Base-by-base conservation (phyloP, 1,284 basidiomycete genomes). In the Athelia psychrophila region DNA sequence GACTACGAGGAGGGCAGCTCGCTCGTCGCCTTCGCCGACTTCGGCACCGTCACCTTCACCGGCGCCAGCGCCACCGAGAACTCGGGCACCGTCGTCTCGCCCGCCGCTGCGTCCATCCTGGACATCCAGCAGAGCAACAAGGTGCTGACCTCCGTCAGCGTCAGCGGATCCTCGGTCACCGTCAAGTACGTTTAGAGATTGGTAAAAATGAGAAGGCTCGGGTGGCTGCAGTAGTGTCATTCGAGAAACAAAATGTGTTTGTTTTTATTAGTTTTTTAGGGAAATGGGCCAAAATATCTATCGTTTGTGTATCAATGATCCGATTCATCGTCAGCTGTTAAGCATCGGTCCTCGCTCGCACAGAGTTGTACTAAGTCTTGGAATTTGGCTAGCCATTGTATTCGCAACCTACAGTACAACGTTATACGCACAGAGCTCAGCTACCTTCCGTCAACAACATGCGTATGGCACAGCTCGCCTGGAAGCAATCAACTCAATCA, bases 401-500 rank as follows among this genome's bases (percentile, higher is more conserved):
- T n/a, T n/a, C n/a, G n/a, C n/a, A n/a, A n/a, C n/a, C n/a, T n/a
- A n/a, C n/a, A n/a, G n/a, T n/a, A n/a, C n/a, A n/a, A n/a, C n/a
- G n/a, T n/a, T n/a, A n/a, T n/a, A n/a, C n/a, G n/a, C n/a, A n/a
- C n/a, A n/a, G n/a, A n/a, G n/a, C n/a, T n/a, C n/a, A n/a, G n/a
- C n/a, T n/a, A 30, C 27, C 27, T 5, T 30, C 13, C 6, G 13
- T 13, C 27, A 30, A 5, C 27, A 30, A 42, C 22, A 23, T 42
- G 38, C 22, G 16, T 42, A 16, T 6, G 38, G n/a, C n/a, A 42
- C 16, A 42, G 6, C 6, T 42, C 22, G 6, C 22, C n/a, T 10
- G 9, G 8, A 18, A 8, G n/a, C 16, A 23, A 5, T 8, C 22
- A 23, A 10, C 5, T 65, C 62, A 92, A 65, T 92, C 91, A 61